Conservation (phyloP, 169 alveolate genomes). For the Cryptosporidium andersoni region DNA sequence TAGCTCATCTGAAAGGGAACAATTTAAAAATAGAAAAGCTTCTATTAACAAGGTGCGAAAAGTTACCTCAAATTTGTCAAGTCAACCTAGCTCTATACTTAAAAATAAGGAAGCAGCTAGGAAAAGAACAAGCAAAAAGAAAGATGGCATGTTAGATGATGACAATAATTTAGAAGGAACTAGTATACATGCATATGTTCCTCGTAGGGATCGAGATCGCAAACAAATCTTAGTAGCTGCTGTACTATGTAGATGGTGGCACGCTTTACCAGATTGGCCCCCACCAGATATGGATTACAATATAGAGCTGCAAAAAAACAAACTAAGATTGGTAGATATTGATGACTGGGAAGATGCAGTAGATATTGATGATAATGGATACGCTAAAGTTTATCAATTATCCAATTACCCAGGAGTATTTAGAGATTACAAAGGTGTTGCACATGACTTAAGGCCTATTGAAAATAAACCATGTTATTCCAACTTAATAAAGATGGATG, state of each 20-base stretch:
- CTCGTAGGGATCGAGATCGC: constrained; percentile 64
- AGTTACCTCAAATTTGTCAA: neutral
- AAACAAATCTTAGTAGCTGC: constrained; percentile 67
- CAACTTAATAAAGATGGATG: constrained; percentile 78
- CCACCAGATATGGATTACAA: constrained; percentile 85
- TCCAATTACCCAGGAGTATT: constrained; percentile 88
- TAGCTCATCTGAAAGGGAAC: constrained; percentile 13
- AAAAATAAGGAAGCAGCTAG: neutral
- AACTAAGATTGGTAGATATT: constrained; percentile 82
- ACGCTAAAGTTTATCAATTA: constrained; percentile 85
- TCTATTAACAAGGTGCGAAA: neutral
- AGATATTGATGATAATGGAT: constrained; percentile 84
- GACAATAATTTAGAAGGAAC: constrained; percentile 22
- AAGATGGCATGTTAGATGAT: constrained; percentile 9
- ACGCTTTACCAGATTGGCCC: constrained; percentile 94
- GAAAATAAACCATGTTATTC: constrained; percentile 89
- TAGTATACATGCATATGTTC: constrained; percentile 46
- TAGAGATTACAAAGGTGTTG: constrained; percentile 86
- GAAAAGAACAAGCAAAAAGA: constrained; percentile 10
- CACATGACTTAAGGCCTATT: constrained; percentile 90
- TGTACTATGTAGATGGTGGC: constrained; percentile 87
- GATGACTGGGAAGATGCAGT: constrained; percentile 89
- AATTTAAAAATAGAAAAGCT: constrained; percentile 20
- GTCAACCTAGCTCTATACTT: neutral
- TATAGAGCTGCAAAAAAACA: constrained; percentile 77